Conservation (phyloP, 2,329 filamentous ascomycete genomes). For the Trematosphaeria pertusa region DNA sequence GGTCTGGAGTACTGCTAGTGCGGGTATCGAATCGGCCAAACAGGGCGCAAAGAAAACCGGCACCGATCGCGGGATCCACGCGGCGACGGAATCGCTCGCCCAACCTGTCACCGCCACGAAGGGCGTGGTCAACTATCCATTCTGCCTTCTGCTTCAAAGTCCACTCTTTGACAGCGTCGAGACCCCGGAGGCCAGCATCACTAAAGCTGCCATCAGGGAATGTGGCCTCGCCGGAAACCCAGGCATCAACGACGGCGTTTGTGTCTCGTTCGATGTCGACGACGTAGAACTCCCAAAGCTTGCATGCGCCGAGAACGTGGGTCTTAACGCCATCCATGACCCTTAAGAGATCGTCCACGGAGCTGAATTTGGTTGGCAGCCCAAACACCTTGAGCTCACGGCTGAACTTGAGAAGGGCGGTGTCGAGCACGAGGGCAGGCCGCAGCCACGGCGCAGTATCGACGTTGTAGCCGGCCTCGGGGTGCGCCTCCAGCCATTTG, state of each 20-base stretch:
- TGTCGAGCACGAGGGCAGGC: conserved; percentile 76
- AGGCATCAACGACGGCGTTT: conserved; percentile 72
- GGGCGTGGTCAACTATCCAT: conserved; percentile 72
- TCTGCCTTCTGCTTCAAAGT: conserved; percentile 65
- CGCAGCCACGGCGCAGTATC: conserved; percentile 80
- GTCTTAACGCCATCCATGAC: conserved; percentile 87
- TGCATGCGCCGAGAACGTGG: conserved; percentile 76
- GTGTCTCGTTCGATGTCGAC: conserved; percentile 78
- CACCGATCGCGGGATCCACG: conserved; percentile 73
- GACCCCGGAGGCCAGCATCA: conserved; percentile 55
- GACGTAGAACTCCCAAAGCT: conserved; percentile 93
- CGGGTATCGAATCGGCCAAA: conserved; percentile 71
- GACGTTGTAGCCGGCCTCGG: conserved; percentile 94
- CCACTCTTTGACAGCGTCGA: conserved; percentile 62
- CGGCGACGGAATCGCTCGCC: conserved; percentile 79
- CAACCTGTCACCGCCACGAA: conserved; percentile 75
- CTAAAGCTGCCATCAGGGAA: conserved; percentile 62
- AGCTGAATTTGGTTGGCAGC: conserved; percentile 76
- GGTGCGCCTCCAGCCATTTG: conserved; percentile 91
- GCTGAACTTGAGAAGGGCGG: conserved; percentile 71
- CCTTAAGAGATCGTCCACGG: conserved; percentile 73
- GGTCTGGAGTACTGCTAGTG: conserved; percentile 58
- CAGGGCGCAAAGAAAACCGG: conserved; percentile 70
- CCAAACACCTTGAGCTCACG: conserved; percentile 69
- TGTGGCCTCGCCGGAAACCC: conserved; percentile 67